A percentile compares a stretch with the other conserved stretches of the same genome.
Conservation (phyloP, 495 filamentous ascomycete genomes). For the Lophiostoma macrostomum region DNA sequence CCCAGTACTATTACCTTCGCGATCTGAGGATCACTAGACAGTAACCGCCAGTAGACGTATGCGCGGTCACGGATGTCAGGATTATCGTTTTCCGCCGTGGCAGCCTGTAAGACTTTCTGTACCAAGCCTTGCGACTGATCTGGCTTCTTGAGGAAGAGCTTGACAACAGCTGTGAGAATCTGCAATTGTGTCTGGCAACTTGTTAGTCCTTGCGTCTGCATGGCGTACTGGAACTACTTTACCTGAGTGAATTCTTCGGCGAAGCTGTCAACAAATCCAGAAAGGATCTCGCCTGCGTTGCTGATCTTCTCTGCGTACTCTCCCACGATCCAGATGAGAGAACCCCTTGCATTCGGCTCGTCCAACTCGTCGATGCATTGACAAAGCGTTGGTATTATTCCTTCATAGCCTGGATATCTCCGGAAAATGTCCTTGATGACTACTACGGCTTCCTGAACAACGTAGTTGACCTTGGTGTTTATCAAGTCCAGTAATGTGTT, state of each 20-base stretch:
- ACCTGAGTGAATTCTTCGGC: constrained; percentile 89
- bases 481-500: constrained; percentile 91
- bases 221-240: constrained; percentile 26
- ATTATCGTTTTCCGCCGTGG: constrained; percentile 93
- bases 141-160: constrained; percentile 94
- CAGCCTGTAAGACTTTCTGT: constrained; percentile 86
- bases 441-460: constrained; percentile 95
- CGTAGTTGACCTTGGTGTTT: constrained; percentile 96
- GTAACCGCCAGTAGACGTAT: constrained; percentile 95
- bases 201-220: constrained; percentile 24
- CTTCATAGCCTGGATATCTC: constrained; percentile 96
- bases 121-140: constrained; percentile 83
- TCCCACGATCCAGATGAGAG: constrained; percentile 97
- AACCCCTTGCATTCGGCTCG: constrained; percentile 85
- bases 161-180: constrained; percentile 93
- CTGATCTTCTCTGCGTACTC: constrained; percentile 99
- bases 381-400: constrained; percentile 94
- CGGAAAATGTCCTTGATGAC: constrained; percentile 99
- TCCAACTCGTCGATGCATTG: constrained; percentile 96
- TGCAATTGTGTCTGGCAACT: constrained; percentile 75
- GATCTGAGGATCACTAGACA: constrained; percentile 88
- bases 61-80: constrained; percentile 95
- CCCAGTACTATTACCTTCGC: constrained; percentile 58
- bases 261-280: constrained; percentile 85
- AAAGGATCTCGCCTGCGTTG: constrained; percentile 88